Evolutionary conservation across 805 yeast species (phyloP), one percentile per base, ranked within the genome.

Genomic region (Candida michaelii): DNA sequence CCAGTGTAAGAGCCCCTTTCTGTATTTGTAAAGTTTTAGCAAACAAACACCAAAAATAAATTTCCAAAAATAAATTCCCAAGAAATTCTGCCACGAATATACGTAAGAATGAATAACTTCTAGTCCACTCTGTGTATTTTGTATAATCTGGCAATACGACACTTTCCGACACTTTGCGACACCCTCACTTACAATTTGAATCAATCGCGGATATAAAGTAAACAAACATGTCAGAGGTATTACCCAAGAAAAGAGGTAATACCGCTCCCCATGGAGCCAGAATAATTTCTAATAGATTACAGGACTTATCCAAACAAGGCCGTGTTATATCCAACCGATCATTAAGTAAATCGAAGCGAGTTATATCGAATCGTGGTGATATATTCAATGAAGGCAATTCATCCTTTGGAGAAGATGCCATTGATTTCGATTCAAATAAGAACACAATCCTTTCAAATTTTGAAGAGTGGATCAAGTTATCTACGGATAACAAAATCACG

Each of bases 381-480:
- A 45, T 50, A 5, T 40, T 56, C 25, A 59, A 52, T 11, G 58
- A 51, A 29, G 56, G 52, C 24, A 50, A 50, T 17, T 51, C 55
- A 7, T 55, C 60, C 12, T 55, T 59, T 36, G 63, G 57, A 14
- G 74, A 69, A 31, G 66, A 64, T 36, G 71, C 69, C 43, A 69
- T 70, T 37, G 65, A 63, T 41, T 70, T 70, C 48, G 66, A 67
- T 45, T 71, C 66, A 37, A 70, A 70, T 52, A 65, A 54, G 43
- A 65, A 68, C 43, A 69, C 74, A 14, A 69, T 70, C 44, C 52
- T 70, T 50, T 60, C 70, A 27, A 69, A 65, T 48, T 73, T 72
- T 51, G 77, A 73, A 51, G 76, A 71, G 51, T 73, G 78, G 78
- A 71, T 73, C 55, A 71, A 72, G 46, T 58, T 73, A 30, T 66